phyloP scores from a whole-genome alignment of 805 yeast species.

The Lipomyces oligophaga region DNA sequence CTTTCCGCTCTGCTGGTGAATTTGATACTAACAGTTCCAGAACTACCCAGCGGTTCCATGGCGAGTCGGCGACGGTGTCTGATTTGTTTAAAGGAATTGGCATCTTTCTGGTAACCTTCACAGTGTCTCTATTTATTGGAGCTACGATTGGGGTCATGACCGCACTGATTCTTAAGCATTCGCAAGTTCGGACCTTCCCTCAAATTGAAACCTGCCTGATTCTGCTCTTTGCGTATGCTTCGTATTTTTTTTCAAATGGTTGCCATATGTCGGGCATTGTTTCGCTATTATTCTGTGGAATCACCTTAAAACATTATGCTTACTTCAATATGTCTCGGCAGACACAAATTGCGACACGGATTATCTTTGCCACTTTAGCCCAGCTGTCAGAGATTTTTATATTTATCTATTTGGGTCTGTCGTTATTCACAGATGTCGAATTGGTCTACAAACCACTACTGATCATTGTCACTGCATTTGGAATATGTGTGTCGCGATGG shows the following conservation, averaged over 20 bases:
- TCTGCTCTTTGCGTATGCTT: conserved; percentile 85
- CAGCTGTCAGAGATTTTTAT: conserved; percentile 95
- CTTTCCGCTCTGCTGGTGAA: neutral
- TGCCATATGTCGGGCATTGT: conserved; percentile 92
- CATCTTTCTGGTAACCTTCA: conserved; percentile 86
- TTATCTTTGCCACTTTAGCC: conserved; percentile 88
- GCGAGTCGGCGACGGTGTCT: conserved; percentile 68
- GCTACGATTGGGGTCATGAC: conserved; percentile 81
- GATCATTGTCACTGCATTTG: conserved; percentile 77
- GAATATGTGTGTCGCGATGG: conserved; percentile 94
- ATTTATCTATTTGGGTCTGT: conserved; percentile 89
- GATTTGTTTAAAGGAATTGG: conserved; percentile 91
- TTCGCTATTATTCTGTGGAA: conserved; percentile 90
- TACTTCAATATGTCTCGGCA: conserved; percentile 96
- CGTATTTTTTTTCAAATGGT: conserved; percentile 96
- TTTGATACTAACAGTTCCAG: conserved; percentile 1
- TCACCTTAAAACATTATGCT: conserved; percentile 94
- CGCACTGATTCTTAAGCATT: conserved; percentile 84
- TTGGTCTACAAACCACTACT: conserved; percentile 89
- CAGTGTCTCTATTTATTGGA: conserved; percentile 87
- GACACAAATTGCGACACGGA: conserved; percentile 93
- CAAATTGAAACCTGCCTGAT: conserved; percentile 94
- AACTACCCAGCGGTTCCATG: conserved; percentile 96
- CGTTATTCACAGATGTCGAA: conserved; percentile 93
- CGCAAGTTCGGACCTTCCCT: conserved; percentile 91